Base-by-base conservation (phyloP, 495 filamentous ascomycete species). In the Amphirosellinia nigrospora region DNA sequence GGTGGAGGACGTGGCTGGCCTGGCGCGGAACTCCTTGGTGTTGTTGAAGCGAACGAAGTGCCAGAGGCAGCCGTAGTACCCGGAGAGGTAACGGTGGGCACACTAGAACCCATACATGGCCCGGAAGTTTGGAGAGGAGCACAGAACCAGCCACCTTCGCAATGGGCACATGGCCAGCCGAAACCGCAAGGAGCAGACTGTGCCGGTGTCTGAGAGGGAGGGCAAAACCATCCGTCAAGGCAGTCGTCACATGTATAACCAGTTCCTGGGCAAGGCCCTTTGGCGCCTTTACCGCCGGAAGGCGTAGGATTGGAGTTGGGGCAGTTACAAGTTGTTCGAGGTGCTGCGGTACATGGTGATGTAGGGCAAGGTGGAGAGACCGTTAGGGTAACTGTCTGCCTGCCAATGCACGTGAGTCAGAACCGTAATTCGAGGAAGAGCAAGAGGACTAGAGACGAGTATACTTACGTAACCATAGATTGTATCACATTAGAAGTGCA, bases 171-270 rank as follows among this genome's bases (percentile, higher is more conserved):
- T 32, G 81, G 78, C 80, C 80, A 81, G 9, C 79, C 79, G 63
- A 75, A 75, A 32, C 82, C 82, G 62, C 81, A 82, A 69, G 80
- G 79, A n/a, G 78, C 80, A 43, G 77, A 64, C n/a, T 76, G 74
- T 11, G 81, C 80, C 10, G 81, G 79, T 9, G 81, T 83, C 36
- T 79, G 77, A 26, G 73, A 70, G 15, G 79, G 80, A 52, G 80
- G 80, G 58, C 80, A 84, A 39, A 82, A 83, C 82, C 81, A 83
- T 32, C 79, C 82, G 55, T 80, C 76, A 19, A 76, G 73, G 59
- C 81, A 82, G 38, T 80, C 81, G 36, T 79, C 66, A 55, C 82
- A 85, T 32, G 77, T 80, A 70, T 80, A 82, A 5, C 81, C 79
- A 38, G 74, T 61, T 30, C 76, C 79, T 39, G 79, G 77, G 61